phyloP scores from a whole-genome alignment of 352 stramenopile genomes.

The Aphanomyces astaci region DNA sequence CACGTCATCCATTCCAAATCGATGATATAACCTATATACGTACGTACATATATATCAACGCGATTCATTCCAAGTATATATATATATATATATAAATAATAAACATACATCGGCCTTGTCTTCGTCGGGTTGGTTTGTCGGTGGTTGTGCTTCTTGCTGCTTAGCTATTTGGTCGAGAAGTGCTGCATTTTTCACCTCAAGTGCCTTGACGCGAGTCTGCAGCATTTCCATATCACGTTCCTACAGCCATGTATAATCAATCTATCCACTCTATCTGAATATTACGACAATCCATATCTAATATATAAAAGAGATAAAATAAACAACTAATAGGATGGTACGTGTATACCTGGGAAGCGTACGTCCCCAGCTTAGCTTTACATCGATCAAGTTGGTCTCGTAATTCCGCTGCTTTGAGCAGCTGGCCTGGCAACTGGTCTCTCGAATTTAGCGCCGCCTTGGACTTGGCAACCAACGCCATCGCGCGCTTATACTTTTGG shows the following conservation, averaged over 20 bases:
- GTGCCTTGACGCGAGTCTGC: conserved; percentile 58
- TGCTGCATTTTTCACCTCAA: conserved; percentile 77
- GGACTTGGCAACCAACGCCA: conserved; percentile 3
- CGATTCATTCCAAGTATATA: too few relatives aligned
- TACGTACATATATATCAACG: too few relatives aligned
- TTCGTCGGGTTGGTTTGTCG: not conserved
- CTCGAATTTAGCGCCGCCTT: not conserved
- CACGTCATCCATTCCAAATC: too few relatives aligned
- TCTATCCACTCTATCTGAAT: too few relatives aligned
- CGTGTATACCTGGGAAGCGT: not conserved
- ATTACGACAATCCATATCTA: too few relatives aligned
- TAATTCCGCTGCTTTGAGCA: conserved; percentile 18
- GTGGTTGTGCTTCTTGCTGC: not conserved
- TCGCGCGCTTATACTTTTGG: conserved; percentile 1
- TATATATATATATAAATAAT: too few relatives aligned
- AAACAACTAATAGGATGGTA: not conserved
- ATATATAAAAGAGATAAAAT: too few relatives aligned
- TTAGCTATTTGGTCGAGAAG: conserved; percentile 38
- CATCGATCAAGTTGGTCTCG: conserved; percentile 24
- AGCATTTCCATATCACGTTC: conserved; percentile 37
- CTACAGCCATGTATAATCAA: too few relatives aligned
- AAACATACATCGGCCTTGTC: not conserved
- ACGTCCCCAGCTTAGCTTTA: conserved; percentile 11
- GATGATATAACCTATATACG: too few relatives aligned
- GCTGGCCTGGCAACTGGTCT: too few relatives aligned